Evolutionary conservation across 768 basidiomycete genomes (phyloP), one percentile per base, ranked within the genome.

Genomic region (Mycena polygramma): DNA sequence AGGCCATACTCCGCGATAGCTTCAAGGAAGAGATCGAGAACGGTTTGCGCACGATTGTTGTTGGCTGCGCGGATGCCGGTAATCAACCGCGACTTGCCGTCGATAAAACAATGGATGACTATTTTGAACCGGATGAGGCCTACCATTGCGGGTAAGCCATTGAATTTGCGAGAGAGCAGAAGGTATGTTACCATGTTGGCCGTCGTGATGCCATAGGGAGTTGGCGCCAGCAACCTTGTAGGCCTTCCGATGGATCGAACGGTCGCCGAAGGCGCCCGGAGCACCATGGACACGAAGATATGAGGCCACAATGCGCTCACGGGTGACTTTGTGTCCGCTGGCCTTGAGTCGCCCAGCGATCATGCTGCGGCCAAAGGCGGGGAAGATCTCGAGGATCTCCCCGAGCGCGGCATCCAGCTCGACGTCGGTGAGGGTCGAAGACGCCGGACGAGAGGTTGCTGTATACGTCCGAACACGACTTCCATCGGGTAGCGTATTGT

Each of bases 11-110:
- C 15, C 19, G 13, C 45, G 19, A 46, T 19, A 19, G 45, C 45
- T 7, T 14, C 19, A 3, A 46, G 19, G 26, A 87, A 86, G 1
- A 86, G 66, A 9, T 75, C 52, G 8, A 83, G 74, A 2, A 86
- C 83, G 6, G 84, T 87, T 0, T 73, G 46, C 7, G 81, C 78
- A 2, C 74, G 66, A 68, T 87, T 86, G 73, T 87, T 87, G 75
- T 76, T 78, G 67, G 74, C 78, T 0, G 77, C 83, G 14, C 69
- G 58, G 35, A 86, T 74, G 3, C 79, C 82, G 8, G 76, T 75
- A 4, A 86, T 70, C 19, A 83, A 74, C 5, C 82, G 75, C 1
- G 81, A 81, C 57, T 80, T 79, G 7, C 85, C 84, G 75, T 86
- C 83, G 19, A 86, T 80, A 46, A 81, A 81, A 4, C 75, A 75